Percentiles rank a stretch among this genome's conserved stretches.
phyloP scores from a whole-genome alignment of 805 yeast species.

The Candida suzukii region DNA sequence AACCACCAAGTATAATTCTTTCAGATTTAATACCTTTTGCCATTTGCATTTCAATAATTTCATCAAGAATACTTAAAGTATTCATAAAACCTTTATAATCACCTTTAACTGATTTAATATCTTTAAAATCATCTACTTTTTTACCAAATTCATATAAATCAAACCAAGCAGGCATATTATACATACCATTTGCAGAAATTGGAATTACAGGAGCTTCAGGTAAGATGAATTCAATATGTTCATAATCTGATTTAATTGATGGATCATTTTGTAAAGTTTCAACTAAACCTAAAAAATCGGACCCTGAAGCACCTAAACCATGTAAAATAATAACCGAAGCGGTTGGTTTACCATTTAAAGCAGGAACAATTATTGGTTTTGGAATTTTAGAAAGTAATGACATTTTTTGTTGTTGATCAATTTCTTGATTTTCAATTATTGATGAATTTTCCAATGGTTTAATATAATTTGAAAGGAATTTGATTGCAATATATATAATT shows the following conservation, averaged over 20 bases:
- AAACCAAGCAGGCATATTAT: slow-evolving; percentile 79
- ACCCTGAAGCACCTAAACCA: slow-evolving; percentile 84
- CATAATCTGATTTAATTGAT: neutral
- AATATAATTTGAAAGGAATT: too few relatives aligned
- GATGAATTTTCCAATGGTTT: too few relatives aligned
- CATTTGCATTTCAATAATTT: slow-evolving; percentile 40
- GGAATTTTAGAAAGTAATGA: slow-evolving; percentile 1
- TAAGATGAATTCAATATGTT: slow-evolving; percentile 64
- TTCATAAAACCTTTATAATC: slow-evolving; percentile 44
- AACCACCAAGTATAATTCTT: slow-evolving; percentile 76
- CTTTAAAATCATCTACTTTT: neutral
- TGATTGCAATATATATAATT: too few relatives aligned
- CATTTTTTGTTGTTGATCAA: too few relatives aligned
- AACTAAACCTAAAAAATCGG: slow-evolving; percentile 76
- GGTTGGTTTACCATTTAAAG: slow-evolving; percentile 25
- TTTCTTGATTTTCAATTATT: too few relatives aligned
- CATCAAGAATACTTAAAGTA: slow-evolving; percentile 34
- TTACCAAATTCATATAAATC: slow-evolving; percentile 57
- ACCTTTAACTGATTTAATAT: neutral
- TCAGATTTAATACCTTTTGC: slow-evolving; percentile 43
- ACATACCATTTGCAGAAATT: slow-evolving; percentile 61
- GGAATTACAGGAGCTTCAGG: slow-evolving; percentile 83
- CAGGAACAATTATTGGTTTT: neutral
- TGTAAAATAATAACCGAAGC: slow-evolving; percentile 68
- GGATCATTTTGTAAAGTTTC: slow-evolving; percentile 34